Base-by-base conservation (phyloP, 179 eudicot species). In the Pouteria campechiana region DNA sequence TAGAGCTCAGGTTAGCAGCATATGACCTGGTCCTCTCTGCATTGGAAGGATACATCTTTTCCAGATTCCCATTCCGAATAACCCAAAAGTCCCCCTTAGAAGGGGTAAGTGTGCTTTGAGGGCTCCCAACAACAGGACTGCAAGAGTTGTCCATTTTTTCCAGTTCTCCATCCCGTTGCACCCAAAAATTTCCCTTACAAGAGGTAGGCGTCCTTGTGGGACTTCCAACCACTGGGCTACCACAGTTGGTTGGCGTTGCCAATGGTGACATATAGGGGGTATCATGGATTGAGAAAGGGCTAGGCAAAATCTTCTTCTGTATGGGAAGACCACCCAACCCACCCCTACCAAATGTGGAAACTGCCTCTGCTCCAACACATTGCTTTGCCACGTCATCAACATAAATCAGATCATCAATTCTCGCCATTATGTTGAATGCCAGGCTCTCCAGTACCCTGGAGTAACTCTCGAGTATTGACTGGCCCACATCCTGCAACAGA, bases 281-380 rank as follows among this genome's bases (percentile, higher is more conserved):
- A 37, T 46, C 64, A 30, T 65, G 69, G 23, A 73, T 43, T 11
- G 79, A 69, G 48, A 69, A 69, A 6, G 72, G 75, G 60, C 69
- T 69, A 6, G 79, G 72, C n/a, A 75, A 69, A 36, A 69, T 57
- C 1, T 64, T 64, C 49, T 69, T 73, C 28, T 69, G 79, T 31
- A 69, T 34, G 1, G 79, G 75, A 20, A 61, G 50, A 52, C 61
- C 63, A n/a, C 60, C 60, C 16, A 65, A 69, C 23, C 69, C 75
- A 9, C 57, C 60, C 39, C 57, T 32, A 46, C 14, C 11, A 24
- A 41, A 31, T 19, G 15, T 24, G 15, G 31, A 6, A 3, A 6
- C 31, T 6, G 18, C 23, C 31, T 11, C 31, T 22, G 29, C 16
- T 33, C 17, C 9, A 14, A 38, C 24, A 7, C 3, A 13, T 32